These are phyloP conservation scores for Suillus spraguei DNA, from an alignment of 768 basidiomycete genomes.

Conservation along the genomic window DNA sequence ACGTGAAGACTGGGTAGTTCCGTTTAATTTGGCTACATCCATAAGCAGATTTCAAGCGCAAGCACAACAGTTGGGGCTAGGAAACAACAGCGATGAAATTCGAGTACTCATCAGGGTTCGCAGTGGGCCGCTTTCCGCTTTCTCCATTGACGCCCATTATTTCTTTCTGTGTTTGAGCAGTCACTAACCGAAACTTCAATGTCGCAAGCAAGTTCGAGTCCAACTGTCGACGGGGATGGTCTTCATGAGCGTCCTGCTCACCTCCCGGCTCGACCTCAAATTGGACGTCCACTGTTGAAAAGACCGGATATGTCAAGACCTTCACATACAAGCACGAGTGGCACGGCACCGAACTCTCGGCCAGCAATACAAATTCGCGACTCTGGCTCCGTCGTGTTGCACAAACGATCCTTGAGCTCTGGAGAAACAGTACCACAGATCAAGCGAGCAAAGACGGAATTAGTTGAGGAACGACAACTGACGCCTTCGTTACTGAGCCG, in stretches of 20 bases:
- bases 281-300: conserved; percentile 17
- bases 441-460: conserved; percentile 36
- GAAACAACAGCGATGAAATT: conserved; percentile 33
- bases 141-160: conserved; percentile 41
- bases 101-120: conserved; percentile 59
- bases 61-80: conserved; percentile 24
- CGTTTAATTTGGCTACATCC: conserved; percentile 40
- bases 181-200: conserved; percentile 31
- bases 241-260: conserved; percentile 27
- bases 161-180: conserved; percentile 47
- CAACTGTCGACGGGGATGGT: conserved; percentile 18
- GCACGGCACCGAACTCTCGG: conserved; percentile 15
- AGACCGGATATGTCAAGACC: conserved; percentile 20
- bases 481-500: conserved; percentile 49
- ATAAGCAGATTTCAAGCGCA: conserved; percentile 36
- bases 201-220: conserved; percentile 19
- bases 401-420: conserved; percentile 29
- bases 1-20: conserved; percentile 43
- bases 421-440: conserved; percentile 34
- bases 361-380: conserved; percentile 14
- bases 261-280: conserved; percentile 27
- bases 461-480: conserved; percentile 28
- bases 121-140: conserved; percentile 44
- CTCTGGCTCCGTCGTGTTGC: conserved; percentile 17
- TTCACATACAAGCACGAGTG: conserved; percentile 12